These are phyloP conservation scores for Penicillium sp. DNA, from an alignment of 2,329 filamentous ascomycete species.

Conservation along the genomic window DNA sequence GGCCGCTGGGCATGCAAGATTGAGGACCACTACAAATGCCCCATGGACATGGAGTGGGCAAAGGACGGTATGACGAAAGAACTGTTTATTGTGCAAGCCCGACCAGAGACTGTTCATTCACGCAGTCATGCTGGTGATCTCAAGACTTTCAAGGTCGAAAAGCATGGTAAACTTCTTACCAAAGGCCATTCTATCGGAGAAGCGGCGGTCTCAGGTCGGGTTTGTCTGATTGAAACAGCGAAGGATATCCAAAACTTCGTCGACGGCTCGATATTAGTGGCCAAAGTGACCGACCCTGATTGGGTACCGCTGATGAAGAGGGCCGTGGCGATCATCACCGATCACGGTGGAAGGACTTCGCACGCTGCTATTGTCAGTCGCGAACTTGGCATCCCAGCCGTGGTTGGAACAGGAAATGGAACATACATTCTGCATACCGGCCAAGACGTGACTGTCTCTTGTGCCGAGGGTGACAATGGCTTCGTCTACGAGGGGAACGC, in stretches of 20 bases:
- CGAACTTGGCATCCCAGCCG: conserved; percentile 42
- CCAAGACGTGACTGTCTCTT: conserved; percentile 44
- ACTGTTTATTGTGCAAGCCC: conserved; percentile 42
- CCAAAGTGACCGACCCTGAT: conserved; percentile 41
- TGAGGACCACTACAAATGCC: conserved; percentile 39
- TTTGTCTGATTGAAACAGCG: not conserved
- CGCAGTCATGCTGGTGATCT: not conserved
- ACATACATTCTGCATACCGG: conserved; percentile 42
- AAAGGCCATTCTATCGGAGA: not conserved
- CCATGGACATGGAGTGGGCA: conserved; percentile 47
- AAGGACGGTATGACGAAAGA: conserved; percentile 32
- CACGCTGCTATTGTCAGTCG: conserved; percentile 48
- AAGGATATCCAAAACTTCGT: conserved; percentile 36
- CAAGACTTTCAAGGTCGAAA: not conserved
- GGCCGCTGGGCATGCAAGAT: conserved; percentile 40
- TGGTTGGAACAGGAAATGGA: conserved; percentile 41
- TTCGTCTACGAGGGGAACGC: conserved; percentile 43
- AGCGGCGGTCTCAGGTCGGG: not conserved
- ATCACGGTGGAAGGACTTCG: conserved; percentile 36
- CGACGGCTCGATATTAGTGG: conserved; percentile 40
- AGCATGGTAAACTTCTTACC: not conserved
- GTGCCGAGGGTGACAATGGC: conserved; percentile 42
- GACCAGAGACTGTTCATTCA: not conserved
- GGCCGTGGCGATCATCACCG: conserved; percentile 41
- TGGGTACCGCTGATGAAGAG: conserved; percentile 46